Base-by-base conservation (phyloP, 768 basidiomycete genomes). In the Hypholoma sublateritium region DNA sequence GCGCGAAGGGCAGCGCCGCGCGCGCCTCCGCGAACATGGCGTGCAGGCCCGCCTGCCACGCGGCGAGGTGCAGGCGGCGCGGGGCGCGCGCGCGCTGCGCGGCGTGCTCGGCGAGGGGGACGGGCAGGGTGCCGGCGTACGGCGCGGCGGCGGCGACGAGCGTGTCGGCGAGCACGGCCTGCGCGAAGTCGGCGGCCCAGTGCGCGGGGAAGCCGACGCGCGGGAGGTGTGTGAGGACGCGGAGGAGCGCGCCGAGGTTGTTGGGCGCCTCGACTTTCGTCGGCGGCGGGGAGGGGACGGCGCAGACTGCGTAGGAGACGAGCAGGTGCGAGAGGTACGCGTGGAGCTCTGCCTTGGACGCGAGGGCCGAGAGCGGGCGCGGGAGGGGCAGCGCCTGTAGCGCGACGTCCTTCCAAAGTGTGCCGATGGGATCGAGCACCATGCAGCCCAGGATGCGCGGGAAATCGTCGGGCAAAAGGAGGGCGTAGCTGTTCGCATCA, bases 161-260 rank as follows among this genome's bases (percentile, higher is more conserved):
- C 8, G 35, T 53, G 32, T 60, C 51, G 9, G 43, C 46, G 12
- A 62, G 25, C 1, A 59, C 32, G 17, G 25, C 41, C 21, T 60
- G 59, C 19, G 60, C 35, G 42, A 60, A 62, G n/a, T 65, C 64
- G 2, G 57, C 54, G 8, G 60, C 37, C 64, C 64, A 65, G 19
- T 62, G 61, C 6, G 59, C 36, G 17, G 64, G 64, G 51, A 58
- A 60, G 5, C 57, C 59, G 24, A 62, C 57, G 7, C 28, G 36
- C 22, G 50, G 47, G 19, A 55, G 50, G 11, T 60, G 57, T 6
- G 51, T 41, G 44, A 58, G 50, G 19, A 65, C 56, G 9, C 52
- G 56, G 50, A 56, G 45, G 55, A 62, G 58, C 17, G 57, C 49
- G 12, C 34, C 36, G 13, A 56, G 43, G 22, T 60, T 54, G 43